phyloP scores from a whole-genome alignment of 202 grass and related monocot genomes.

The Hordeum pubiflorum region DNA sequence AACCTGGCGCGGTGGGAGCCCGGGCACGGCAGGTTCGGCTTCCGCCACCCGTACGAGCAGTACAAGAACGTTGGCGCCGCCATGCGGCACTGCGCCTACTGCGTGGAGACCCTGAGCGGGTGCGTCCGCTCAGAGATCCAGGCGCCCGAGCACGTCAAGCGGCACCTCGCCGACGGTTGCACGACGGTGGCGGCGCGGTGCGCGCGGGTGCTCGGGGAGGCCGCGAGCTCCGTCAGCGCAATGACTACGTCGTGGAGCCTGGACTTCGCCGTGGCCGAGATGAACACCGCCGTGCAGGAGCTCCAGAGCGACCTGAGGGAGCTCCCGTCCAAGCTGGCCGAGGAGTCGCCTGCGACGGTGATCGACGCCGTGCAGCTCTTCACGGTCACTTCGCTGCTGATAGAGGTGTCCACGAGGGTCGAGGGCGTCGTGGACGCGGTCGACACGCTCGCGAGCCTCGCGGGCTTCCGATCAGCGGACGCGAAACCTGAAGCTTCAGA shows the following conservation, averaged over 20 bases:
- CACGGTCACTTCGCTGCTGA: constrained; percentile 37
- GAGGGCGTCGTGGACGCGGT: constrained; percentile 49
- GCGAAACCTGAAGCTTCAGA: constrained; percentile 1
- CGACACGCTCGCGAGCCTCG: constrained; percentile 28
- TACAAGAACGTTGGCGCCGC: constrained; percentile 53
- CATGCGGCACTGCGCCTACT: constrained; percentile 76
- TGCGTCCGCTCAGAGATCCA: constrained; percentile 46
- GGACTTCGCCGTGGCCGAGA: constrained; percentile 39
- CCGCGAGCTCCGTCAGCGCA: constrained; percentile 27
- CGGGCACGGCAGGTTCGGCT: constrained; percentile 59
- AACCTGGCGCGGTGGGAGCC: constrained; percentile 82
- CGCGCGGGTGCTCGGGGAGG: constrained; percentile 38
- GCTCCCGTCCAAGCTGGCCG: constrained; percentile 32
- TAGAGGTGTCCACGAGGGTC: constrained; percentile 43
- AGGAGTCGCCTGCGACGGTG: constrained; percentile 9
- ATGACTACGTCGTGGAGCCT: constrained; percentile 34
- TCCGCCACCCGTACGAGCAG: constrained; percentile 54
- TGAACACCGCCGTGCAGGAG: constrained; percentile 46
- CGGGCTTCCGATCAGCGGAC: constrained; percentile 30
- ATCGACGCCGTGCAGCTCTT: constrained; percentile 47
- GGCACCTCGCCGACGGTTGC: constrained; percentile 37
- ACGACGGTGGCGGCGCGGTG: constrained; percentile 27
- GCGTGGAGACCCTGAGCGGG: constrained; percentile 54
- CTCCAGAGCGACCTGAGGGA: constrained; percentile 39
- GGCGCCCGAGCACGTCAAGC: constrained; percentile 27